Percentiles rank a stretch among this genome's conserved stretches.
phyloP scores from a whole-genome alignment of 805 yeast species.

The Priceomyces carsonii region DNA sequence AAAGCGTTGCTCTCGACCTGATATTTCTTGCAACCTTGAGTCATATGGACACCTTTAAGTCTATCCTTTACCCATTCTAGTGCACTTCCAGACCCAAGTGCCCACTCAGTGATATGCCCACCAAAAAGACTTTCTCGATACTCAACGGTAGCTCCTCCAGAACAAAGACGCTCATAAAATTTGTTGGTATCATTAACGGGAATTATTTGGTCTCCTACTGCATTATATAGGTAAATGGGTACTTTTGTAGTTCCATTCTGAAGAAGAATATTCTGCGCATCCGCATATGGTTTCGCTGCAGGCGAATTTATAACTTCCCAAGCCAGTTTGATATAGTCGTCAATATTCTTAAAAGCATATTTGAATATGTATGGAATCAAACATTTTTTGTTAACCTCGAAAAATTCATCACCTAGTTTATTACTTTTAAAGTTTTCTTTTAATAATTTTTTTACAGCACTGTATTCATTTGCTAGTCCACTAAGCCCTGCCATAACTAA shows the following conservation, averaged over 20 bases:
- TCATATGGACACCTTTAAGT: slow-evolving; percentile 15
- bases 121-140: slow-evolving; percentile 17
- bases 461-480: slow-evolving; percentile 26
- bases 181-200: slow-evolving; percentile 15
- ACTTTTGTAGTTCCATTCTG: slow-evolving; percentile 18
- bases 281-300: slow-evolving; percentile 13
- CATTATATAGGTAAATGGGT: slow-evolving; percentile 26
- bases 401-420: slow-evolving; percentile 3
- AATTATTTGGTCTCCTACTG: slow-evolving; percentile 20
- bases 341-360: slow-evolving; percentile 1
- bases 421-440: slow-evolving; percentile 5
- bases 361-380: not conserved
- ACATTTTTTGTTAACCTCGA: slow-evolving; percentile 1
- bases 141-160: slow-evolving; percentile 25
- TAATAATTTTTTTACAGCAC: slow-evolving; percentile 14
- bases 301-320: slow-evolving; percentile 15
- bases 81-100: slow-evolving; percentile 17
- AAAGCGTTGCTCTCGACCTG: not conserved
- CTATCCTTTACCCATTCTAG: slow-evolving; percentile 19
- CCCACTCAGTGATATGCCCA: slow-evolving; percentile 22
- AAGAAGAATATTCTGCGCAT: slow-evolving; percentile 23
- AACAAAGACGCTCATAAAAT: slow-evolving; percentile 23
- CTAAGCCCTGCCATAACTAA: slow-evolving; percentile 21
- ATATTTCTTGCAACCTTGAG: slow-evolving; percentile 17
- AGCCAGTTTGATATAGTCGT: slow-evolving; percentile 4